Conservation (phyloP, 257 asterid species). For the Coffea canephora region DNA sequence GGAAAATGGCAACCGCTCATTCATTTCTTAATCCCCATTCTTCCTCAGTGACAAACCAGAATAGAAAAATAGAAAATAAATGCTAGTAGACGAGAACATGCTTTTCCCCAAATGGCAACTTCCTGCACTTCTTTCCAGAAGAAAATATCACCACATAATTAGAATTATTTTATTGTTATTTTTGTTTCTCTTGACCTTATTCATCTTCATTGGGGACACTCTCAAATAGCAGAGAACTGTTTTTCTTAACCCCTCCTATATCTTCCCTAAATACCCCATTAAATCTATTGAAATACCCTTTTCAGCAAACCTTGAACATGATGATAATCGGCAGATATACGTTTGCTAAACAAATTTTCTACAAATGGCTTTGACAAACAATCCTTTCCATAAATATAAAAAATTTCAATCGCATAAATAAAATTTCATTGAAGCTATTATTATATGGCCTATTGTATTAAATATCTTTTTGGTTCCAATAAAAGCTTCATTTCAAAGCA, state of each 20-base stretch:
- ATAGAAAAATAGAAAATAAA: neutral
- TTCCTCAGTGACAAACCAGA: neutral
- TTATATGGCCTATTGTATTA: too few species aligned
- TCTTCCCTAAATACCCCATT: conserved; percentile 25
- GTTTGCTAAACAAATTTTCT: too few species aligned
- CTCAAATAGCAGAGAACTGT: conserved; percentile 37
- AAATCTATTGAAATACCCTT: conserved; percentile 28
- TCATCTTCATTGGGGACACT: conserved; percentile 41
- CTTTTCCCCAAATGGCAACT: conserved; percentile 52
- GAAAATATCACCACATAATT: conserved; percentile 32
- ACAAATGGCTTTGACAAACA: too few species aligned
- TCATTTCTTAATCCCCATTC: neutral
- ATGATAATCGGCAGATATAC: neutral
- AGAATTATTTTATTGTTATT: conserved; percentile 28
- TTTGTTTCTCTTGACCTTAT: conserved; percentile 41
- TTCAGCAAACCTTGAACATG: conserved; percentile 32
- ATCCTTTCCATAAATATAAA: too few species aligned
- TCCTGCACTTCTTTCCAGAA: conserved; percentile 23
- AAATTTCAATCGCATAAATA: too few species aligned
- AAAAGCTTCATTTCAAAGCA: too few species aligned
- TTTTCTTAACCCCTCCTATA: conserved; percentile 10
- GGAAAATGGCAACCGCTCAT: neutral
- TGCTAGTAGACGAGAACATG: neutral
- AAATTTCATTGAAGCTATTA: too few species aligned
- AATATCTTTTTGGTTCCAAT: too few species aligned